These are phyloP conservation scores for Chlorella sp. DNA, from an alignment of 139 green algal genomes.

Conservation along the genomic window DNA sequence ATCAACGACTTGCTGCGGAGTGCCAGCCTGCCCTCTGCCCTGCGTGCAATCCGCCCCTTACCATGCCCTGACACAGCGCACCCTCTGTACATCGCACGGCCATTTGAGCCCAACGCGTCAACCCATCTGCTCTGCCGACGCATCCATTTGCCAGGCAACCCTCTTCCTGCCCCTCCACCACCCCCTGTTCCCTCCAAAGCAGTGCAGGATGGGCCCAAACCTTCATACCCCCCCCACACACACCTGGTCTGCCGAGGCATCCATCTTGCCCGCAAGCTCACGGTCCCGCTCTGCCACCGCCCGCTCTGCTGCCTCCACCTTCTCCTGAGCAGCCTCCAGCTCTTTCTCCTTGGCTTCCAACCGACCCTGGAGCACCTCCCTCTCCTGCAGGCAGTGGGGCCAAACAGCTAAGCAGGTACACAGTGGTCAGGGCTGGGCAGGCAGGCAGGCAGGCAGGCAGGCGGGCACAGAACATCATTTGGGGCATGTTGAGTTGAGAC, in stretches of 20 bases:
- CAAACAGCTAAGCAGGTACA: no score
- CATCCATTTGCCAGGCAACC: neutral
- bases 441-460: neutral
- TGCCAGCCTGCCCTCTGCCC: no score
- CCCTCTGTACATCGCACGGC: no score
- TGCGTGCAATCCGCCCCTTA: no score
- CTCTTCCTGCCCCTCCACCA: neutral
- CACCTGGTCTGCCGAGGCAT: conserved; percentile 15
- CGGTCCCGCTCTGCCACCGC: neutral
- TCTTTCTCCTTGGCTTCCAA: conserved; percentile 12
- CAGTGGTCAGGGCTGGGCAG: no score
- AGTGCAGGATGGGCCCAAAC: neutral
- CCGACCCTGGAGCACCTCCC: conserved; percentile 1
- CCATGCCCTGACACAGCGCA: no score
- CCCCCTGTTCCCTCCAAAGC: no score
- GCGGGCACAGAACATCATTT: neutral
- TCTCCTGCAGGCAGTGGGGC: conserved; percentile 37
- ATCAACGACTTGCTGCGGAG: no score
- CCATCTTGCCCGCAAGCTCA: neutral
- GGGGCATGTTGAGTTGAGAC: no score
- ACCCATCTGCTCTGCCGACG: no score
- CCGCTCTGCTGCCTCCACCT: neutral
- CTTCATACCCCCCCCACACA: neutral
- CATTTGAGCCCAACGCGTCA: no score
- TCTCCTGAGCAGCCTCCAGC: neutral